Percentiles rank a stretch among this genome's conserved stretches.
Conservation (phyloP, 768 basidiomycete genomes). For the Brasilioporus rufonigricans region DNA sequence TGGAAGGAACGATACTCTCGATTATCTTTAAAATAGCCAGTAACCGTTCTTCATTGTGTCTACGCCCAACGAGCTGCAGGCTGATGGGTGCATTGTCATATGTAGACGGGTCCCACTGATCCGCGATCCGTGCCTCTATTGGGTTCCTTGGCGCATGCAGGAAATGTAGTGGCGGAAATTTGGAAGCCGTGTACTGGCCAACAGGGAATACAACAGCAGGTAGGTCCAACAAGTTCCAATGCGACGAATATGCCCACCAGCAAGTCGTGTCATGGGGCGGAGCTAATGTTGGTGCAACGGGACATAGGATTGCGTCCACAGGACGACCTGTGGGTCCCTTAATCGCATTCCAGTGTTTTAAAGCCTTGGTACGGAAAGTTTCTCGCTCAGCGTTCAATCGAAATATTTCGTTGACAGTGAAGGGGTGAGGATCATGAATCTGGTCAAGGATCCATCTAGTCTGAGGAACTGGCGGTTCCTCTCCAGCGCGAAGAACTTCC, state of each 20-base stretch:
- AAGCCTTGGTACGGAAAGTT: constrained; percentile 37
- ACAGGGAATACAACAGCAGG: constrained; percentile 48
- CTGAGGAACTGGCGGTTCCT: constrained; percentile 40
- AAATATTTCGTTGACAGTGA: constrained; percentile 42
- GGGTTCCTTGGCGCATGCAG: constrained; percentile 32
- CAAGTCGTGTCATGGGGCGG: constrained; percentile 46
- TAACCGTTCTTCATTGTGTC: constrained; percentile 49
- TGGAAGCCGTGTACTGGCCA: constrained; percentile 33
- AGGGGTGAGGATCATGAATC: constrained; percentile 37
- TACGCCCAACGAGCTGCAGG: constrained; percentile 50
- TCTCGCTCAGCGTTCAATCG: constrained; percentile 45
- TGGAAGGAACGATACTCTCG: constrained; percentile 28
- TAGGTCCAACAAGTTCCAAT: constrained; percentile 54
- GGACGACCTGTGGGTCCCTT: constrained; percentile 37
- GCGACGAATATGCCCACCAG: constrained; percentile 51
- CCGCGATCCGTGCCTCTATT: constrained; percentile 34
- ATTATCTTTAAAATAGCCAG: constrained; percentile 43
- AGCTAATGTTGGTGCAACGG: constrained; percentile 46
- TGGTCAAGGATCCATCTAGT: constrained; percentile 44
- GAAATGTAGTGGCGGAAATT: constrained; percentile 10
- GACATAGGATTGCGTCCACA: constrained; percentile 48
- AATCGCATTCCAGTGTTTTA: constrained; percentile 46
- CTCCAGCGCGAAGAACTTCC: constrained; percentile 32
- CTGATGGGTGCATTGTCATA: constrained; percentile 45
- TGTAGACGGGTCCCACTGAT: constrained; percentile 41